Evolutionary conservation across 2,329 filamentous ascomycete genomes (phyloP).

Genomic region (Apiospora hydei): DNA sequence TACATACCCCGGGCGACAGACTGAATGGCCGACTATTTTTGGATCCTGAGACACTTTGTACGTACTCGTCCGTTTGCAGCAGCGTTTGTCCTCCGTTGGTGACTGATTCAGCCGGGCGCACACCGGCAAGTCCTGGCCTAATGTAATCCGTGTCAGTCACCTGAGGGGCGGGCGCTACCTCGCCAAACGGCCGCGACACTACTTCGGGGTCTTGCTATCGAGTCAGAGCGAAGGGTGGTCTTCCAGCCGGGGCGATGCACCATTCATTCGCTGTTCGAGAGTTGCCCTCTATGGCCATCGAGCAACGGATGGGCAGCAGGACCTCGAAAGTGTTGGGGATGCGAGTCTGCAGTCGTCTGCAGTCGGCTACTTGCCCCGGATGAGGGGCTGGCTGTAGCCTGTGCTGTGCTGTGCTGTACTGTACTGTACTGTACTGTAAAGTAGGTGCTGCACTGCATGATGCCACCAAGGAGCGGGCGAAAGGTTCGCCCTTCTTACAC

Average conservation of each 20-base stretch:
- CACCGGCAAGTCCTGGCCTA: background rate
- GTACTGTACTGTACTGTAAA: background rate
- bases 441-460: background rate
- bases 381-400: slow-evolving; percentile 9
- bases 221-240: background rate
- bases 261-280: background rate
- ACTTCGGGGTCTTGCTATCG: background rate
- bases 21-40: background rate
- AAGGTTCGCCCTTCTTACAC: slow-evolving; percentile 17
- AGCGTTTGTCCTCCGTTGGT: background rate
- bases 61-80: slow-evolving; percentile 2
- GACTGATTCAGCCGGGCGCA: slow-evolving; percentile 15
- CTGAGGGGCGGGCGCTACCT: slow-evolving; percentile 2
- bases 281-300: background rate
- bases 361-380: slow-evolving; percentile 17
- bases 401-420: background rate
- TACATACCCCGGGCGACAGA: background rate
- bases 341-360: background rate
- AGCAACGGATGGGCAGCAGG: background rate
- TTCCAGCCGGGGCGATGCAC: background rate
- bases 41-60: slow-evolving; percentile 18
- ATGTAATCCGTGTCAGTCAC: background rate
- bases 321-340: slow-evolving; percentile 4
- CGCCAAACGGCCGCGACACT: background rate
- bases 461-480: slow-evolving; percentile 9